Percentiles rank a stretch among this genome's conserved stretches.
Evolutionary conservation across 2,329 filamentous ascomycete genomes (phyloP).

Genomic region (Aspergillus candidus): DNA sequence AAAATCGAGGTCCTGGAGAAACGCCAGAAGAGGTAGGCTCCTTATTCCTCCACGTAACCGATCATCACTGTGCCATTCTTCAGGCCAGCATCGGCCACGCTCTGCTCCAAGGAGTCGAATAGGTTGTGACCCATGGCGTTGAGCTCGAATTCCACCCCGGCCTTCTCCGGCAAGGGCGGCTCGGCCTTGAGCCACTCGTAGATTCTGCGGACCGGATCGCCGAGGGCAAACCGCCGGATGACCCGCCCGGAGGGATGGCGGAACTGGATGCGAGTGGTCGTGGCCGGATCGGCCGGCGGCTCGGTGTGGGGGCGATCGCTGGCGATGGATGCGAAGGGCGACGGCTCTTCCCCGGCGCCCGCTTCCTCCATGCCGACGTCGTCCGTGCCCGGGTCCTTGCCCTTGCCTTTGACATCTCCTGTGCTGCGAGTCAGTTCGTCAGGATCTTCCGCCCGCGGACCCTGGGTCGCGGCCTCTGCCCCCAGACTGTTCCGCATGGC

Average conservation of each 20-base stretch:
- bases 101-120: conserved; percentile 65
- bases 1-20: too few relatives aligned
- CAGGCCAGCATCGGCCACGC: conserved; percentile 73
- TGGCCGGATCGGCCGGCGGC: conserved; percentile 63
- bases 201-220: conserved; percentile 72
- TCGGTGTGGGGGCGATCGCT: conserved; percentile 68
- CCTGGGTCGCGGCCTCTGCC: conserved; percentile 37
- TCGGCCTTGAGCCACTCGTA: conserved; percentile 93
- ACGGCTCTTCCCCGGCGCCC: conserved; percentile 29
- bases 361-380: conserved; percentile 34
- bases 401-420: conserved; percentile 41
- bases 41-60: conserved; percentile 65
- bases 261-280: conserved; percentile 87
- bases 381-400: conserved; percentile 44
- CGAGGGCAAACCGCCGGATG: conserved; percentile 74
- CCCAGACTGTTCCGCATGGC: conserved; percentile 83
- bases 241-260: conserved; percentile 76
- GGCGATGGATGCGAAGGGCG: conserved; percentile 65
- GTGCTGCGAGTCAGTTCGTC: conserved; percentile 75
- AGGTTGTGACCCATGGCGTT: conserved; percentile 83
- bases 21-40: neutral
- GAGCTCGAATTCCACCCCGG: conserved; percentile 75
- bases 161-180: conserved; percentile 72
- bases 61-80: conserved; percentile 96
- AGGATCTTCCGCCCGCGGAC: conserved; percentile 63